Conservation (phyloP, 1,284 basidiomycete genomes). For the Coniferiporia weirii region DNA sequence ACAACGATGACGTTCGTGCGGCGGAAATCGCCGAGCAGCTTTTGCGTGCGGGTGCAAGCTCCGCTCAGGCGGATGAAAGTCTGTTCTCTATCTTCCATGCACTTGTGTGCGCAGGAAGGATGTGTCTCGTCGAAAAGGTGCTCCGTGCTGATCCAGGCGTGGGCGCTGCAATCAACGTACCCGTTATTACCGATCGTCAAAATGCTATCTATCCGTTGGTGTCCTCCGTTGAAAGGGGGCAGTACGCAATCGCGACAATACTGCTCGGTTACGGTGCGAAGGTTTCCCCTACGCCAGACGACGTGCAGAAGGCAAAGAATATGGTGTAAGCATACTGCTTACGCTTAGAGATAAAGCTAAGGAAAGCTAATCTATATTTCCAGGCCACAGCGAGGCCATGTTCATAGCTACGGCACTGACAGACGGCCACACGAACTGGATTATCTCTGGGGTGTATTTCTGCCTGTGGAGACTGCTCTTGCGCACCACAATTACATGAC, state of each 20-base stretch:
- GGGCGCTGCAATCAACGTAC: constrained; percentile 41
- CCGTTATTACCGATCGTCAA: constrained; percentile 22
- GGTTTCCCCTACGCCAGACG: constrained; percentile 29
- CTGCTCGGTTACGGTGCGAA: constrained; percentile 40
- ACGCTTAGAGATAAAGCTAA: too few species aligned
- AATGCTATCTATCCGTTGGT: constrained; percentile 33
- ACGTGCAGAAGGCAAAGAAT: constrained; percentile 27
- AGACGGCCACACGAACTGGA: constrained; percentile 18
- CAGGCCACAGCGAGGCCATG: not conserved
- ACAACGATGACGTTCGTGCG: constrained; percentile 39
- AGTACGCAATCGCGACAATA: constrained; percentile 35
- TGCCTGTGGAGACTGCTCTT: constrained; percentile 42
- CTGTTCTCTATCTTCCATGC: constrained; percentile 46
- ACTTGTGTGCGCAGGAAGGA: constrained; percentile 35
- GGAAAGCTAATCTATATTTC: not conserved
- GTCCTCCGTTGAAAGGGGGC: constrained; percentile 29
- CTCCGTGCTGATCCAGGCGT: constrained; percentile 46
- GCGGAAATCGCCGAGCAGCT: constrained; percentile 41
- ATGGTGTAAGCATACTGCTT: constrained; percentile 15
- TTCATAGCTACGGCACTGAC: not conserved
- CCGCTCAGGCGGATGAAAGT: constrained; percentile 41
- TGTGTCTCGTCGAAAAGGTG: constrained; percentile 40
- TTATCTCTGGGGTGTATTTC: constrained; percentile 23
- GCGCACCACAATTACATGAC: constrained; percentile 35
- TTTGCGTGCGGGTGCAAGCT: constrained; percentile 41